Evolutionary conservation across 1,284 basidiomycete genomes (phyloP).

Genomic region (Tilletia caries): DNA sequence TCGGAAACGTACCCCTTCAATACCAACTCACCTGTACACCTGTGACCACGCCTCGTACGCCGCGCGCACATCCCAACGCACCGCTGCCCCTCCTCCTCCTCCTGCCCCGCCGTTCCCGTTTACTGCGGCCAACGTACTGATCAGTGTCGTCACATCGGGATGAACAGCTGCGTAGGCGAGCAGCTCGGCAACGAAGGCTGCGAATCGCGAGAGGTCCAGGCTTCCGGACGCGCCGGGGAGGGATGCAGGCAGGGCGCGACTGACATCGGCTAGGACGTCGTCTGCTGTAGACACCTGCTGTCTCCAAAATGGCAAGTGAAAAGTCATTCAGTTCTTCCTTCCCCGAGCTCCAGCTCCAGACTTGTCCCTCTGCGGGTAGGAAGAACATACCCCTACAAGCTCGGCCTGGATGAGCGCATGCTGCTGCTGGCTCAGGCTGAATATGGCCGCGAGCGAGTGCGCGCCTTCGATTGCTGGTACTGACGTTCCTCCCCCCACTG

Average conservation of each 20-base stretch:
- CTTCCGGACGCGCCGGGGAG: background rate
- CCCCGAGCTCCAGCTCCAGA: too few relatives aligned
- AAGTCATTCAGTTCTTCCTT: too few relatives aligned
- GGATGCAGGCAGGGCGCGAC: background rate
- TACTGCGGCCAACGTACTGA: background rate
- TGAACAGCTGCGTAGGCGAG: background rate
- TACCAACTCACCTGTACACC: slow-evolving; percentile 10
- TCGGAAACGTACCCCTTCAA: too few relatives aligned
- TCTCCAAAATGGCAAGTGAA: background rate
- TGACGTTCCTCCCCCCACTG: background rate
- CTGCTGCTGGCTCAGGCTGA: background rate
- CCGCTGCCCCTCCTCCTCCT: background rate
- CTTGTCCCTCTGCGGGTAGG: too few relatives aligned
- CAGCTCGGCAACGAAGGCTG: slow-evolving; percentile 5
- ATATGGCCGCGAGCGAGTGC: background rate
- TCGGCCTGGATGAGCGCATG: background rate
- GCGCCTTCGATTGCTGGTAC: background rate
- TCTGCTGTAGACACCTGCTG: background rate
- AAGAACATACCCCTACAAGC: background rate
- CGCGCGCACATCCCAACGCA: background rate
- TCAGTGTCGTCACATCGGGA: background rate
- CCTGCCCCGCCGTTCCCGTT: background rate
- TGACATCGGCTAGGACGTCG: background rate
- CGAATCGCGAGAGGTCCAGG: slow-evolving; percentile 6
- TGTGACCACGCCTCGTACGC: slow-evolving; percentile 15